Evolutionary conservation across 2,329 filamentous ascomycete genomes (phyloP).

Genomic region (Pseudophaeomoniella oleicola): DNA sequence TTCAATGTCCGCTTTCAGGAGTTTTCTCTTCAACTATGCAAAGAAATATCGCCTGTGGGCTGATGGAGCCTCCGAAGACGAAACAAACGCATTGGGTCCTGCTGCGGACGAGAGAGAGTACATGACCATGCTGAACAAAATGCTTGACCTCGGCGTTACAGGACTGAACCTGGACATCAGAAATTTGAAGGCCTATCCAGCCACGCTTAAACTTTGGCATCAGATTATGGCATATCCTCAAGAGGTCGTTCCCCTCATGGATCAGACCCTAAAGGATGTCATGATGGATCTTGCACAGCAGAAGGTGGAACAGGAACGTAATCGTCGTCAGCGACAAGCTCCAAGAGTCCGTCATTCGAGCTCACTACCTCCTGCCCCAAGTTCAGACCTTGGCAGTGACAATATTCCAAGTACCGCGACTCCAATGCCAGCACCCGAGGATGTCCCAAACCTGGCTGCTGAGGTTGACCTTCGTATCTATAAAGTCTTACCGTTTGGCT

Average conservation of each 20-base stretch:
- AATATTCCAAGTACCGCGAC: slow-evolving; percentile 18
- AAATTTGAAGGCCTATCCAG: slow-evolving; percentile 84
- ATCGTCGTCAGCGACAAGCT: slow-evolving; percentile 39
- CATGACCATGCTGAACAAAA: slow-evolving; percentile 70
- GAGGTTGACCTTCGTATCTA: slow-evolving; percentile 71
- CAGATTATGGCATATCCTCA: slow-evolving; percentile 88
- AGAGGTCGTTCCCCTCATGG: slow-evolving; percentile 93
- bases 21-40: slow-evolving; percentile 83
- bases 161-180: slow-evolving; percentile 77
- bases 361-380: slow-evolving; percentile 63
- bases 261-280: slow-evolving; percentile 81
- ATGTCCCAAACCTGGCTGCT: slow-evolving; percentile 55
- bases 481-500: slow-evolving; percentile 75
- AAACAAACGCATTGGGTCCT: slow-evolving; percentile 51
- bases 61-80: slow-evolving; percentile 66
- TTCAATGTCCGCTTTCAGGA: slow-evolving; percentile 74
- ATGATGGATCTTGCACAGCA: slow-evolving; percentile 83
- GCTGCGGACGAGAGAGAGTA: slow-evolving; percentile 71
- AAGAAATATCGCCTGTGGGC: slow-evolving; percentile 87
- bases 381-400: slow-evolving; percentile 56
- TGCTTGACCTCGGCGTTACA: slow-evolving; percentile 73
- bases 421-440: slow-evolving; percentile 26
- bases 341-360: slow-evolving; percentile 40
- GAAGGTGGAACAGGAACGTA: slow-evolving; percentile 50
- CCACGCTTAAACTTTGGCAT: slow-evolving; percentile 87